Percentiles rank a stretch among this genome's conserved stretches.
Evolutionary conservation across 352 stramenopile genomes (phyloP).

Genomic region (Globisporangium irregulare): DNA sequence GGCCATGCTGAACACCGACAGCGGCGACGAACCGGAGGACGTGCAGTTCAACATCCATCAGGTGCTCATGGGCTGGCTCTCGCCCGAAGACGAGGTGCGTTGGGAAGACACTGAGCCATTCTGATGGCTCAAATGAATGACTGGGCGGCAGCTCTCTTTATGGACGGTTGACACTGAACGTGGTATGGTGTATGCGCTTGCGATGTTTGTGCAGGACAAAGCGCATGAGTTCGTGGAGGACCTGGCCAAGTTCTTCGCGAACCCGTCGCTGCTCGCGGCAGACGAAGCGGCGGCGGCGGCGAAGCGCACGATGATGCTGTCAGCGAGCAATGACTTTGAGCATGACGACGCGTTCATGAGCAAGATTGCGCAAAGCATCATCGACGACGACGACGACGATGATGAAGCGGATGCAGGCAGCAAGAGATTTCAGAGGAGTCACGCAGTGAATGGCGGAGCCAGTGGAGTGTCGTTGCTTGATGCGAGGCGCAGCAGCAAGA

Average conservation of each 20-base stretch:
- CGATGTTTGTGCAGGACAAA: constrained; percentile 30
- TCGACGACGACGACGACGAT: constrained; percentile 28
- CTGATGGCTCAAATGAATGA: neutral
- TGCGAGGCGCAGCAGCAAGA: constrained; percentile 2
- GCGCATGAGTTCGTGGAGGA: constrained; percentile 73
- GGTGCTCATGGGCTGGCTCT: constrained; percentile 83
- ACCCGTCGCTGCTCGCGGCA: constrained; percentile 49
- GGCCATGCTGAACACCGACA: constrained; percentile 55
- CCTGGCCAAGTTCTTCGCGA: constrained; percentile 51
- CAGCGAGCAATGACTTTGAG: constrained; percentile 12
- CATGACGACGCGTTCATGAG: constrained; percentile 20
- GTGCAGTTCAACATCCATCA: constrained; percentile 75
- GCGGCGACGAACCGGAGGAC: constrained; percentile 47
- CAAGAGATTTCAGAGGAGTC: neutral
- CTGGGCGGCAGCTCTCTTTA: neutral
- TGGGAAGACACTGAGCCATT: neutral
- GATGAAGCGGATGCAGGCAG: constrained; percentile 9
- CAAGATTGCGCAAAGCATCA: constrained; percentile 20
- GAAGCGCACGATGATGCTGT: neutral
- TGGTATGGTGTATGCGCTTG: neutral
- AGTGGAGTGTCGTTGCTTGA: neutral
- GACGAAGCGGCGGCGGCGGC: constrained; percentile 22
- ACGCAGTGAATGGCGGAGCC: neutral
- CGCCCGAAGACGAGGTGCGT: constrained; percentile 65
- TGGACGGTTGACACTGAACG: neutral